Conservation (phyloP, 139 green algal species). For the Dunaliella primolecta region DNA sequence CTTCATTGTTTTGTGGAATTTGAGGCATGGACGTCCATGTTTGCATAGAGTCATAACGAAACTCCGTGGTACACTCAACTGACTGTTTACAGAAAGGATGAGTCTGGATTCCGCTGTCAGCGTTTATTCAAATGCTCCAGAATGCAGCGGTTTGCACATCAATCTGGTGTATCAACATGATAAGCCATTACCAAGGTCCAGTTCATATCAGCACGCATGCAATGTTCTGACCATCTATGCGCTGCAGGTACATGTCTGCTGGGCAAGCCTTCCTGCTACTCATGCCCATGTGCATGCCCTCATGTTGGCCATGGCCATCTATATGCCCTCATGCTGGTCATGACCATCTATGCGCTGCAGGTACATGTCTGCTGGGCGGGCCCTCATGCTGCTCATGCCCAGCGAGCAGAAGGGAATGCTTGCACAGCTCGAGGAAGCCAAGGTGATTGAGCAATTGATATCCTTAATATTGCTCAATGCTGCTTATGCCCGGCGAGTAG, state of each 20-base stretch:
- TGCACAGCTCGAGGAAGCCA: conserved; percentile 58
- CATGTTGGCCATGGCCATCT: background rate
- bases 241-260: conserved; percentile 27
- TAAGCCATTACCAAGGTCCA: too few species aligned
- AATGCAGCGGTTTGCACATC: too few species aligned
- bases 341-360: too few species aligned
- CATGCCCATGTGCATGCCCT: background rate
- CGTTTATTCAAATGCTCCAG: background rate
- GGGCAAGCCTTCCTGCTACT: background rate
- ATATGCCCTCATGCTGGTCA: background rate
- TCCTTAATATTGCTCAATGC: too few species aligned
- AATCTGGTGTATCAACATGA: too few species aligned
- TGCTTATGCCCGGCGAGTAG: conserved; percentile 74
- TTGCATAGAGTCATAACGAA: too few species aligned
- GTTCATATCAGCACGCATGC: background rate
- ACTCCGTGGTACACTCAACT: too few species aligned
- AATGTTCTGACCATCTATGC: background rate
- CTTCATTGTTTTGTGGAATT: background rate
- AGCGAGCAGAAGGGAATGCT: conserved; percentile 67
- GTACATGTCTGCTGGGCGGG: conserved; percentile 57
- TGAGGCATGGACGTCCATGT: too few species aligned
- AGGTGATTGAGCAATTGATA: too few species aligned
- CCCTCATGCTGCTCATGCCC: conserved; percentile 78
- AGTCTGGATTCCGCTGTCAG: background rate
- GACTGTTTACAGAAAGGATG: background rate